phyloP scores from a whole-genome alignment of 2,329 filamentous ascomycete species.

The Colletotrichum sp. region DNA sequence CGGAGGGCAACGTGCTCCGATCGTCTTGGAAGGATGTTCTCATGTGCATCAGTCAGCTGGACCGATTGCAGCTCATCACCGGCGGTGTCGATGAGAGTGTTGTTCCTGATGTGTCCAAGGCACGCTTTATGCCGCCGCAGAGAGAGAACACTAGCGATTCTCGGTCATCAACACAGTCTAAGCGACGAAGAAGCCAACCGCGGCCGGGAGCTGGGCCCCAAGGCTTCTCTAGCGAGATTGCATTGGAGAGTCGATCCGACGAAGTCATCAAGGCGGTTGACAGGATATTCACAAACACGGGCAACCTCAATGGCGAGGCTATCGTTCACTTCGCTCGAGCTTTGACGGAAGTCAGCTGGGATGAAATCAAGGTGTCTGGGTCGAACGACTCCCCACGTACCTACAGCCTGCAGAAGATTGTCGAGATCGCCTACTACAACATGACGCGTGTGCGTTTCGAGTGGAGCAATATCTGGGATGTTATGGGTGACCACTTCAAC shows the following conservation, averaged over 20 bases:
- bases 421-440: slow-evolving; percentile 99
- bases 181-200: slow-evolving; percentile 43
- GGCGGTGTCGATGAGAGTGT: slow-evolving; percentile 92
- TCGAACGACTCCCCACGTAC: slow-evolving; percentile 95
- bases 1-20: slow-evolving; percentile 87
- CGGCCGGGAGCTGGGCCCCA: slow-evolving; percentile 65
- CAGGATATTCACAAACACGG: slow-evolving; percentile 95
- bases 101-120: slow-evolving; percentile 89
- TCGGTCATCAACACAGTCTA: slow-evolving; percentile 71
- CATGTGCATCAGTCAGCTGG: slow-evolving; percentile 93
- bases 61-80: slow-evolving; percentile 92
- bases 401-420: slow-evolving; percentile 96
- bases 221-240: slow-evolving; percentile 78
- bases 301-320: slow-evolving; percentile 88
- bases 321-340: slow-evolving; percentile 96
- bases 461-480: slow-evolving; percentile 97
- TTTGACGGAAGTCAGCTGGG: slow-evolving; percentile 96
- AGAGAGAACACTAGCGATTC: slow-evolving; percentile 60
- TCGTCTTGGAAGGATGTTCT: slow-evolving; percentile 96
- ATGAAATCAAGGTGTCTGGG: slow-evolving; percentile 97
- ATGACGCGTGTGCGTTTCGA: slow-evolving; percentile 98
- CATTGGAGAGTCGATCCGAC: slow-evolving; percentile 88
- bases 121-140: slow-evolving; percentile 70
- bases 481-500: slow-evolving; percentile 98
- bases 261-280: slow-evolving; percentile 94